These are phyloP conservation scores for Fonsecaea pugnacius DNA, from an alignment of 2,329 filamentous ascomycete species.

Conservation along the genomic window DNA sequence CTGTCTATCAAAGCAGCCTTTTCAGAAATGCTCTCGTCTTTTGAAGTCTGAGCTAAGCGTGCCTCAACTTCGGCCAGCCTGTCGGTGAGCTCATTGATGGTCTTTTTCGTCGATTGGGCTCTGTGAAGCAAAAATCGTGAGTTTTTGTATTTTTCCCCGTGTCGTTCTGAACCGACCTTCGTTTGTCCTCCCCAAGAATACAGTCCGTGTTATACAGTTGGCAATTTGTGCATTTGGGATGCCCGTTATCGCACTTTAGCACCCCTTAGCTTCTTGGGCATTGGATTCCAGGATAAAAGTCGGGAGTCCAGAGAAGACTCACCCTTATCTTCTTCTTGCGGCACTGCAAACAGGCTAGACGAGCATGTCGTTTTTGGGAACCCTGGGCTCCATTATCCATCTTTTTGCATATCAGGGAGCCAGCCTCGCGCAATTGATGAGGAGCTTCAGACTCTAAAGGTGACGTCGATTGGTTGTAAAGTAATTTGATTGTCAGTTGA, in stretches of 20 bases:
- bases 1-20: background rate
- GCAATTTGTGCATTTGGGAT: slow-evolving; percentile 10
- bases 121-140: slow-evolving; percentile 1
- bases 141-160: background rate
- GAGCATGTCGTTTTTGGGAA: background rate
- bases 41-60: slow-evolving; percentile 1
- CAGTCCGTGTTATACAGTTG: background rate
- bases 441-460: background rate
- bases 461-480: background rate
- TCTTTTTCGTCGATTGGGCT: slow-evolving; percentile 4
- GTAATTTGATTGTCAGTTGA: background rate
- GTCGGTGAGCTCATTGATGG: slow-evolving; percentile 1
- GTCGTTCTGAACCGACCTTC: background rate
- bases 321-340: slow-evolving; percentile 2
- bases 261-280: background rate
- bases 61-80: slow-evolving; percentile 8
- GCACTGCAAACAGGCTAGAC: background rate
- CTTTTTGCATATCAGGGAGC: background rate
- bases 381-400: background rate
- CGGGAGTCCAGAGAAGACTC: background rate
- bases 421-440: background rate
- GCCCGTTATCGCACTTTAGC: slow-evolving; percentile 7
- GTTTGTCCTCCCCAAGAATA: slow-evolving; percentile 16
- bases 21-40: background rate
- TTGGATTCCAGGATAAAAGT: background rate